A percentile compares a stretch with the other conserved stretches of the same genome.
Conservation (phyloP, 257 asterid species). For the Vinca minor region DNA sequence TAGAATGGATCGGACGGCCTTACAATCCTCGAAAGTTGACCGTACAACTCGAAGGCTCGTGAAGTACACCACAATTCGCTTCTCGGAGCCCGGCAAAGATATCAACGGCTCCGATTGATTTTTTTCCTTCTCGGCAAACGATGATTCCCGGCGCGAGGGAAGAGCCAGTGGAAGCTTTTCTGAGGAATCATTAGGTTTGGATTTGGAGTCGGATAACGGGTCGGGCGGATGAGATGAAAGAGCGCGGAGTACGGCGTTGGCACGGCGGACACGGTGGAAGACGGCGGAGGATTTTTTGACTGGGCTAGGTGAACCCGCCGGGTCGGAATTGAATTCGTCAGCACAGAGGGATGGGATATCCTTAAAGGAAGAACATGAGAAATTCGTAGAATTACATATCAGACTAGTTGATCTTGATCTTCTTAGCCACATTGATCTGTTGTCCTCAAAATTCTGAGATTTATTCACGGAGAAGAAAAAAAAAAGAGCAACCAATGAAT, state of each 20-base stretch:
- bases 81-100: constrained; percentile 65
- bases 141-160: too few relatives aligned
- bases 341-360: constrained; percentile 56
- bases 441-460: constrained; percentile 13
- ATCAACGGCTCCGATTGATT: too few relatives aligned
- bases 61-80: constrained; percentile 59
- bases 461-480: too few relatives aligned
- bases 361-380: constrained; percentile 74
- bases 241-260: constrained; percentile 45
- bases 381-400: constrained; percentile 34
- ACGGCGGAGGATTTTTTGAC: constrained; percentile 30
- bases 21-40: constrained; percentile 81
- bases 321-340: constrained; percentile 26
- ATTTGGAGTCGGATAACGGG: constrained; percentile 1
- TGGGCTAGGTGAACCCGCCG: constrained; percentile 18
- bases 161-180: background rate
- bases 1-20: constrained; percentile 53
- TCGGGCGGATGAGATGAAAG: constrained; percentile 26
- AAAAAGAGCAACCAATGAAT: too few relatives aligned
- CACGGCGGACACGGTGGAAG: constrained; percentile 70
- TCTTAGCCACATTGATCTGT: constrained; percentile 64
- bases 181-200: constrained; percentile 6
- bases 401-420: constrained; percentile 53
- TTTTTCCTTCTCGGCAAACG: too few relatives aligned
- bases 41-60: constrained; percentile 86